Conservation (phyloP, 2,329 filamentous ascomycete species). For the Colletotrichum cordylinicola region DNA sequence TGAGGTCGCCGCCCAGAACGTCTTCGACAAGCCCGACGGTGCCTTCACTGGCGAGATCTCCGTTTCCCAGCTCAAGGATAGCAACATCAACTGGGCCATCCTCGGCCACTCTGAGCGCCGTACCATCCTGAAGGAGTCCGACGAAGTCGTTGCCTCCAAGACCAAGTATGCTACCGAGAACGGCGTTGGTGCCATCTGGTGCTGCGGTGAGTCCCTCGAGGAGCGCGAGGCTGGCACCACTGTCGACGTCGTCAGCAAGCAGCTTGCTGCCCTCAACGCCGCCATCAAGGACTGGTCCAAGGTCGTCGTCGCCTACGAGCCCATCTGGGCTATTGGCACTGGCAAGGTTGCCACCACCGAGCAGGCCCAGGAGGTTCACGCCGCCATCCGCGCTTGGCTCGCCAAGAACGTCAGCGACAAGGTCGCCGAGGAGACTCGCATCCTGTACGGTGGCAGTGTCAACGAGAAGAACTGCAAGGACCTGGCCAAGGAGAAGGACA, state of each 20-base stretch:
- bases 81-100: constrained; percentile 86
- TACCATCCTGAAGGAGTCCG: constrained; percentile 85
- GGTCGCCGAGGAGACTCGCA: constrained; percentile 85
- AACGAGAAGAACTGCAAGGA: constrained; percentile 98
- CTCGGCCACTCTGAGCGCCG: constrained; percentile 96
- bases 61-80: constrained; percentile 88
- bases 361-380: constrained; percentile 94
- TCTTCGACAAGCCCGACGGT: constrained; percentile 95
- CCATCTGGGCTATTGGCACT: constrained; percentile 95
- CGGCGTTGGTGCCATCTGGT: constrained; percentile 90
- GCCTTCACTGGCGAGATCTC: constrained; percentile 98
- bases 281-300: constrained; percentile 87
- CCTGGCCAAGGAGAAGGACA: constrained; percentile 88
- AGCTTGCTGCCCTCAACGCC: constrained; percentile 82
- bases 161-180: constrained; percentile 90
- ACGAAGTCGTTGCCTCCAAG: constrained; percentile 89
- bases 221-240: constrained; percentile 88
- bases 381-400: constrained; percentile 89
- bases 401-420: constrained; percentile 75
- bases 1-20: constrained; percentile 93
- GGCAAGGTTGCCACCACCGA: constrained; percentile 89
- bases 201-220: constrained; percentile 95
- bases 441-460: constrained; percentile 96
- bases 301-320: constrained; percentile 97
- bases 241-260: constrained; percentile 81